Evolutionary conservation across 148 eudicot genomes (phyloP), one percentile per base, ranked within the genome.

Genomic region (Selenicereus undatus): DNA sequence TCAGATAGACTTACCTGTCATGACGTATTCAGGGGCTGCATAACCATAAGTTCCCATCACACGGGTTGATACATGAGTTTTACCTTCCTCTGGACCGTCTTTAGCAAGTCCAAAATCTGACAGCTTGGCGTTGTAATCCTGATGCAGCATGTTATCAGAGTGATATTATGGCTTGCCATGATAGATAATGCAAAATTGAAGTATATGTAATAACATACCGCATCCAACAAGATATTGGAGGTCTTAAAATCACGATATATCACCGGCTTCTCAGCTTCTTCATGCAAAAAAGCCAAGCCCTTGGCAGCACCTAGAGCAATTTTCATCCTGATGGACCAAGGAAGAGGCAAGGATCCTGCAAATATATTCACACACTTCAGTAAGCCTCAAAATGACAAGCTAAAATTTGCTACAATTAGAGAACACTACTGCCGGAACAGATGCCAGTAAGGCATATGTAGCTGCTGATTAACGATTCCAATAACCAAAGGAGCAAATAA

Each of bases 31-130:
- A 0, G 98, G 98, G 54, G 98, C 98, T 18, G 97, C 98, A 89
- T 94, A 94, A 79, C 98, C 98, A 68, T 93, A 94, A 13, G 98
- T 94, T 84, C 98, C 98, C 98, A 94, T 94, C 73, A 94, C 98
- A 45, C 98, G 97, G 17, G 98, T 94, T 71, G 98, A 94, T 50
- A 94, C 97, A 87, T 94, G 98, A 78, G 98, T 94, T 83, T 94
- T 94, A 78, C 93, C 98, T 83, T 93, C 98, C 86, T 93, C 97
- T 0, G 98, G 98, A 83, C 91, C 98, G 86, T 94, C 97, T 85
- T 94, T 94, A 75, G 98, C 98, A 80, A 94, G 97, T 75, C 98
- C 98, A 78, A 94, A 94, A 87, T 94, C 98, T 30, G 98, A 94
- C 66, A 94, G 92, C 86, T 93, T 94, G 78, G 98, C 93, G 83